A percentile compares a stretch with the other conserved stretches of the same genome.
Conservation (phyloP, 345 rosid species). For the Gossypium sturtianum region DNA sequence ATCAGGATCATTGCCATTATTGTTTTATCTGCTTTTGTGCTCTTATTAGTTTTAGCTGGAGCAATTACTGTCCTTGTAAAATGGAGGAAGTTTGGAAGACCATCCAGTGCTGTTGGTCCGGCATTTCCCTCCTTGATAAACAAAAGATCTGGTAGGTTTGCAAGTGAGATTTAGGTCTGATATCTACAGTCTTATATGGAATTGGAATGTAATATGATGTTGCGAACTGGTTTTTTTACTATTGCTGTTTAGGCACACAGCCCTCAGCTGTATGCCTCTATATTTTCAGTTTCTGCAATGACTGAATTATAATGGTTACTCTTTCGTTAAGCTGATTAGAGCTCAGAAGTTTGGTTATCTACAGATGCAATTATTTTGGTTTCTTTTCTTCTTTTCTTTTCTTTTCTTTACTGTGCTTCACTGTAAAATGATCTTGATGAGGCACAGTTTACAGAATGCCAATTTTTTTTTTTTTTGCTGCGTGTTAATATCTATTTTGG, state of each 20-base stretch:
- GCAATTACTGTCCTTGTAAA: slow-evolving; percentile 56
- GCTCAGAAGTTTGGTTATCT: background rate
- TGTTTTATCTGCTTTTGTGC: slow-evolving; percentile 75
- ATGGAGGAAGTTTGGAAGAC: slow-evolving; percentile 77
- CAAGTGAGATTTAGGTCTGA: slow-evolving; percentile 5
- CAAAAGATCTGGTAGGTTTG: slow-evolving; percentile 73
- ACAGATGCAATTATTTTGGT: background rate
- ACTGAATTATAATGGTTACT: background rate
- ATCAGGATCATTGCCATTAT: slow-evolving; percentile 62
- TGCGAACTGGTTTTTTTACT: background rate
- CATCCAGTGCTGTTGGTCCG: slow-evolving; percentile 85
- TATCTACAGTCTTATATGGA: background rate
- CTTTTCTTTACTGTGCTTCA: background rate
- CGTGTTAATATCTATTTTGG: background rate
- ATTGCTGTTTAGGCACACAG: background rate
- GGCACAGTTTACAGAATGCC: background rate
- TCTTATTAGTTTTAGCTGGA: slow-evolving; percentile 66
- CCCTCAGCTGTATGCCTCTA: background rate
- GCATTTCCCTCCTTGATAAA: slow-evolving; percentile 57
- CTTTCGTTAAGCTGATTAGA: background rate
- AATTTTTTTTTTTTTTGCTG: background rate
- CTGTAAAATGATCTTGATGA: background rate
- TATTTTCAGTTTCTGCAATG: background rate
- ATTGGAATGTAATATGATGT: background rate
- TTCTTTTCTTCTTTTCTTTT: background rate